Evolutionary conservation across 2,329 filamentous ascomycete genomes (phyloP), one percentile per base, ranked within the genome.

Genomic region (Alternaria hordeiaustralica): DNA sequence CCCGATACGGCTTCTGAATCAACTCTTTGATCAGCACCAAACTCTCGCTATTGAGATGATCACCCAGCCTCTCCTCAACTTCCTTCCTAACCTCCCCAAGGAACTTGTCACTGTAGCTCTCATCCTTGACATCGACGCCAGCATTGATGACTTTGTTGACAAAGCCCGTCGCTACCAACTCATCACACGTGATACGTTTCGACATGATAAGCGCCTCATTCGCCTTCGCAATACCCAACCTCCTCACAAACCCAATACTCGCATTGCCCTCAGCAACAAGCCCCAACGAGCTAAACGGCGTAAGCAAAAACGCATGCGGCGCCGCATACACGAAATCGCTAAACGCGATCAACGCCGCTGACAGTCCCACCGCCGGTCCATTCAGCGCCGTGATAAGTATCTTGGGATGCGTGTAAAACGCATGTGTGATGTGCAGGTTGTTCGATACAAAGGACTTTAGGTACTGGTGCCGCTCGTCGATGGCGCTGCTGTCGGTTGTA

Each of bases 141-240:
- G 84, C 83, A 36, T 86, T 82, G 69, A 97, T 91, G 15, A 97
- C 86, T 80, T 90, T 92, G 74, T 97, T 98, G 47, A 96, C 92
- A 75, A 93, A 98, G 0, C 95, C 94, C 3, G 88, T 87, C 9
- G 86, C 82, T 66, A 94, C 84, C 28, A 98, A 85, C 76, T 97
- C 93, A 23, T 90, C 87, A 28, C 88, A 87, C 0, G 84, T 79
- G 71, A 98, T 92, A 47, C 89, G 86, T 80, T 91, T 92, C 74
- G 91, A 94, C 91, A 97, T 96, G 70, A 99, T 89, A 12, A 98
- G 86, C 12, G 96, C 95, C 84, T 98, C 96, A 76, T 96, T 97
- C 10, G 94, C 94, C 77, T 92, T 92, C 62, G 87, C 84, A 55
- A 93, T 87, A 1, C 96, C 96, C 23, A 98, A 84, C 0, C 95